Evolutionary conservation across 306 rosid genomes (phyloP).

Genomic region (Psophocarpus tetragonolobus): DNA sequence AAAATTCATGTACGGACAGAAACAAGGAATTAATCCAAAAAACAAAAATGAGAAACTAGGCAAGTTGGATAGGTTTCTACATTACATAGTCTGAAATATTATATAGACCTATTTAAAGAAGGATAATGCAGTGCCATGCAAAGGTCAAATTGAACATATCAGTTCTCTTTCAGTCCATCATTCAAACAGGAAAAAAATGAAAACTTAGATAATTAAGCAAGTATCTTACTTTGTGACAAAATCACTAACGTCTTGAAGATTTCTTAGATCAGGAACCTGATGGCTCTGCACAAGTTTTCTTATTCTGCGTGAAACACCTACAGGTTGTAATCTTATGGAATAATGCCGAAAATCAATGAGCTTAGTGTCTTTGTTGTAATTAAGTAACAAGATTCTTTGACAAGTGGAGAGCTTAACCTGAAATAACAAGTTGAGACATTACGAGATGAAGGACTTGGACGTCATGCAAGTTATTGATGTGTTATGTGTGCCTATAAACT

Average conservation of each 20-base stretch:
- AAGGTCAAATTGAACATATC: not conserved
- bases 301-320: conserved; percentile 89
- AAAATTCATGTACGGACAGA: not conserved
- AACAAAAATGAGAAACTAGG: not conserved
- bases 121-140: not conserved
- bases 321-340: conserved; percentile 88
- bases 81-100: not conserved
- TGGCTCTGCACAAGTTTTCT: conserved; percentile 92
- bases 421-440: conserved; percentile 29
- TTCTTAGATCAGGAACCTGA: conserved; percentile 85
- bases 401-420: conserved; percentile 93
- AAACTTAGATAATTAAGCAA: conserved; percentile 6
- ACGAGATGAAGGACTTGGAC: conserved; percentile 7
- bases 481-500: conserved; percentile 37
- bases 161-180: not conserved
- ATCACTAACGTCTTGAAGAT: conserved; percentile 96
- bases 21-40: not conserved
- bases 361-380: conserved; percentile 90
- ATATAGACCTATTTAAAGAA: not conserved
- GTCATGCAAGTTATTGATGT: not conserved
- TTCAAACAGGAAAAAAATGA: not conserved
- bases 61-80: not conserved
- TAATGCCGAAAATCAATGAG: conserved; percentile 92
- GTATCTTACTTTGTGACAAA: conserved; percentile 83
- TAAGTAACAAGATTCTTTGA: conserved; percentile 93